These are phyloP conservation scores for Paecilomyces sp. DNA, from an alignment of 2,329 filamentous ascomycete genomes.

Conservation along the genomic window DNA sequence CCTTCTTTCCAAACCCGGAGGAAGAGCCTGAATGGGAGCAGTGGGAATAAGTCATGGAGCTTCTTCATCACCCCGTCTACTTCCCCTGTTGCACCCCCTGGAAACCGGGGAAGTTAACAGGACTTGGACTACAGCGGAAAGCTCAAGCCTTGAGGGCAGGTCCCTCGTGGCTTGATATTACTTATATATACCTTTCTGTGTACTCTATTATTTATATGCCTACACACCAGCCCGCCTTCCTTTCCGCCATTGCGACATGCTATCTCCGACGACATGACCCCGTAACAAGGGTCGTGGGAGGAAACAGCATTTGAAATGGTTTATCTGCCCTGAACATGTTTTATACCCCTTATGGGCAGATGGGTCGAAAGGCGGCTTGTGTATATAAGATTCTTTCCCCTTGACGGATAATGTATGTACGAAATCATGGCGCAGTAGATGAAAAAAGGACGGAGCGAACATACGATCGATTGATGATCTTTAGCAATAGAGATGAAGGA, in stretches of 20 bases:
- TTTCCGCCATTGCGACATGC: background rate
- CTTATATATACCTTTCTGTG: background rate
- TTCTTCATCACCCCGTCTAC: background rate
- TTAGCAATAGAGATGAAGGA: background rate
- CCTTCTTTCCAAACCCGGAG: conserved; percentile 28
- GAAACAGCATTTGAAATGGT: background rate
- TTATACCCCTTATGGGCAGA: too few species aligned
- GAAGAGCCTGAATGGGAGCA: conserved; percentile 10
- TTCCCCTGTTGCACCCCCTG: background rate
- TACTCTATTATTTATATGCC: background rate
- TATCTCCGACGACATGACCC: background rate
- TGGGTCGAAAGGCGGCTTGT: background rate
- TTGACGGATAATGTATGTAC: background rate
- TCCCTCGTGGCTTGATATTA: background rate
- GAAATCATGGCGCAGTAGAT: background rate
- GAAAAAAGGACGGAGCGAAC: background rate
- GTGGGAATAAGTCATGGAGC: background rate
- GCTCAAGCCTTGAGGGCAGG: background rate
- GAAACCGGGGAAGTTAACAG: background rate
- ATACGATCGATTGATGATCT: background rate
- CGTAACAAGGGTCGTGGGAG: background rate
- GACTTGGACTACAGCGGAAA: background rate
- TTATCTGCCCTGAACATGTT: too few species aligned
- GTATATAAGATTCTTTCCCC: background rate
- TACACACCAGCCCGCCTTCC: background rate